Evolutionary conservation across 257 asterid genomes (phyloP), one percentile per base, ranked within the genome.

Genomic region (Solanum medicagineum): DNA sequence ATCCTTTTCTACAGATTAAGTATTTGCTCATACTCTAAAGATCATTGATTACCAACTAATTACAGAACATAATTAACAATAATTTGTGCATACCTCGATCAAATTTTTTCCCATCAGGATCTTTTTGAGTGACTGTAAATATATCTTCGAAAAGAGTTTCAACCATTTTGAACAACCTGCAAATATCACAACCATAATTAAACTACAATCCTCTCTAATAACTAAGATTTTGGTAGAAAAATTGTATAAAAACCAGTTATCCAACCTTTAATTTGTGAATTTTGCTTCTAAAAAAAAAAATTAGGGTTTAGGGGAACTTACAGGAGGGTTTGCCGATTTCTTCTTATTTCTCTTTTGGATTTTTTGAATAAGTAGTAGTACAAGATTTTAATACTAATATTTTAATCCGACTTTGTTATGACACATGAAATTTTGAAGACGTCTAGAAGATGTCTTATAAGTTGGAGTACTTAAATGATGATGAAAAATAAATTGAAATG

Each of bases 31-130:
- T 36, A 15, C n/a, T 65, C 14, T 16, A 66, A 26, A 66, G 12
- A 29, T 66, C 45, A 65, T 24, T 65, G 6, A 65, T 65, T 26
- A 7, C 73, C 32, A 15, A 19, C 26, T 20, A 26, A 19, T 55
- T 55, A 55, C 20, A 55, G 9, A 55, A 8, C 60, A 55, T 6
- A 15, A 16, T 45, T 1, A 45, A 45, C 10, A 45, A 22, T 47
- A 57, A 86, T 10, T 71, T 40, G 80, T 57, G 29, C 44, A 81
- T 87, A 95, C 97, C 95, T 89, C 85, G 89, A 83, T 94, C 98
- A 63, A 95, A 95, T 81, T 92, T 95, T 84, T 94, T 94, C 60
- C 98, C 99, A 86, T 91, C 98, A 3, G 97, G 98, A 84, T 95
- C 95, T 29, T 94, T 9, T 10, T 85, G 90, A 45, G 90, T 92